phyloP scores from a whole-genome alignment of 345 rosid genomes.

The Populus pruinosa region DNA sequence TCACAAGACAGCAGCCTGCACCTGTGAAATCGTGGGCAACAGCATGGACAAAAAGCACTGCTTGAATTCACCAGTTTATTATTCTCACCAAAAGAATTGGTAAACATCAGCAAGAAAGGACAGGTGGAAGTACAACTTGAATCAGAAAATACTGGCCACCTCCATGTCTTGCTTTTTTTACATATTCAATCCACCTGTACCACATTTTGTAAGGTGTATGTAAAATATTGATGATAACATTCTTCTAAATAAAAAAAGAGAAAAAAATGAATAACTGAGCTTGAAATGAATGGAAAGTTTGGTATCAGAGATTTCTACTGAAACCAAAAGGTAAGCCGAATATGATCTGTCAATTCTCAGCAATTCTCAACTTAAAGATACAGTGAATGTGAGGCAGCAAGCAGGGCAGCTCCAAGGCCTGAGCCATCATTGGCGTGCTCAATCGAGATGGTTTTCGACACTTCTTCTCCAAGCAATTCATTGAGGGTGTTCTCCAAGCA shows the following conservation, averaged over 20 bases:
- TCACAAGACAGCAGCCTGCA: too few species aligned
- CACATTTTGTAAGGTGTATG: not conserved
- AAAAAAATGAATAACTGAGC: not conserved
- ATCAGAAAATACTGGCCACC: slow-evolving; percentile 3
- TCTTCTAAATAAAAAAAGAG: slow-evolving; percentile 2
- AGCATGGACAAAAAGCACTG: too few species aligned
- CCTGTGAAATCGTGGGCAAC: too few species aligned
- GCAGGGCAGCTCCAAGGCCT: slow-evolving; percentile 75
- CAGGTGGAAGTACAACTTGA: not conserved
- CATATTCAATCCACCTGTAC: not conserved
- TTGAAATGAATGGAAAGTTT: not conserved
- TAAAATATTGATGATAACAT: slow-evolving; percentile 4
- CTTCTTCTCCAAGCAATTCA: slow-evolving; percentile 65
- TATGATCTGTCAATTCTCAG: not conserved
- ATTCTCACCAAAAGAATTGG: slow-evolving; percentile 7
- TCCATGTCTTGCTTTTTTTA: slow-evolving; percentile 9
- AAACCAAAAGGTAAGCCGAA: not conserved
- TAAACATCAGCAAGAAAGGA: slow-evolving; percentile 2
- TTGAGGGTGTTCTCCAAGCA: slow-evolving; percentile 55
- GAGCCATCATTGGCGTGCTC: slow-evolving; percentile 69
- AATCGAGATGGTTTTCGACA: slow-evolving; percentile 39
- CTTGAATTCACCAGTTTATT: slow-evolving; percentile 5
- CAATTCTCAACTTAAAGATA: slow-evolving; percentile 20
- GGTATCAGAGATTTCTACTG: not conserved
- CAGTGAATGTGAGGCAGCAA: slow-evolving; percentile 71